Evolutionary conservation across 164 flowering plant genomes (phyloP).

Genomic region (Macadamia tetraphylla): DNA sequence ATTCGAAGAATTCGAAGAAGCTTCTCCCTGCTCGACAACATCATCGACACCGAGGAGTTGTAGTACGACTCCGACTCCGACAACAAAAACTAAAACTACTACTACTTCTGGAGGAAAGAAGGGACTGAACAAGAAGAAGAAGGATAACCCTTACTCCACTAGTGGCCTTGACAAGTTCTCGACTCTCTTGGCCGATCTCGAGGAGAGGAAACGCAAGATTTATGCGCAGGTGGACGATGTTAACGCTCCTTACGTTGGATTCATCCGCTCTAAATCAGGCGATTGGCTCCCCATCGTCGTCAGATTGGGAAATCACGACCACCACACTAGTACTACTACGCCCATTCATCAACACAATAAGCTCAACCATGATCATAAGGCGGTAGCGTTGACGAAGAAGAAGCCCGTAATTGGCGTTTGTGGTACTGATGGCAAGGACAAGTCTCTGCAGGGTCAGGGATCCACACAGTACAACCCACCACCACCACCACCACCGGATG

Average conservation of each 20-base stretch:
- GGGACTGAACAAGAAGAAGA: constrained; percentile 15
- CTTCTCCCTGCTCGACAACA: no score
- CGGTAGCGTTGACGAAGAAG: not conserved
- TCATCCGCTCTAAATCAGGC: constrained; percentile 33
- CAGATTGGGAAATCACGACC: constrained; percentile 22
- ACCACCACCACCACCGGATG: no score
- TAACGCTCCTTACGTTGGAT: constrained; percentile 23
- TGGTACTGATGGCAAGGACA: no score
- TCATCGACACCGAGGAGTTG: no score
- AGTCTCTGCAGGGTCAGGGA: no score
- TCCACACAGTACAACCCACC: no score
- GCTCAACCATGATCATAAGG: not conserved
- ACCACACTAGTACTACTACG: constrained; percentile 1
- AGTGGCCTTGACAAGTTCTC: constrained; percentile 52
- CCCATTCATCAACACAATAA: constrained; percentile 7
- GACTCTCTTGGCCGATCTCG: constrained; percentile 47
- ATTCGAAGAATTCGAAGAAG: not conserved
- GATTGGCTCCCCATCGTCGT: constrained; percentile 43
- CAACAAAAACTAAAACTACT: no score
- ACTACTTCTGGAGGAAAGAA: no score
- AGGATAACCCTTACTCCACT: constrained; percentile 51
- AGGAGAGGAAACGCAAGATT: constrained; percentile 41
- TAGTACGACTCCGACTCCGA: no score
- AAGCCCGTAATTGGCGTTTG: not conserved
- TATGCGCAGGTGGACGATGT: constrained; percentile 28